phyloP scores from a whole-genome alignment of 108 stramenopile species.

The Fragilaria radians region DNA sequence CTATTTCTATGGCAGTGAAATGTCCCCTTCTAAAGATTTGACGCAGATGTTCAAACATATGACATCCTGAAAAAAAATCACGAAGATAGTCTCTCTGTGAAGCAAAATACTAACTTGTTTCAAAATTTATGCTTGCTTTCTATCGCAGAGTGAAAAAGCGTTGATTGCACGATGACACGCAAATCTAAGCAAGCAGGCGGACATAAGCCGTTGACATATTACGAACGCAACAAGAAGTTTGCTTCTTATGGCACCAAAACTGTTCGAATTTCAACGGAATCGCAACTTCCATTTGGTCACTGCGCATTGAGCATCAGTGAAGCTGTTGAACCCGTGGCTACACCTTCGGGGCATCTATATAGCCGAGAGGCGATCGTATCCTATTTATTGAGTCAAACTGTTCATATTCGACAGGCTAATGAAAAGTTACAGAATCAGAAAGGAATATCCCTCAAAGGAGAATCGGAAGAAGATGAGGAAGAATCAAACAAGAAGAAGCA shows the following conservation, averaged over 20 bases:
- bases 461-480: constrained; percentile 18
- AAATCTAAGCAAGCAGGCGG: constrained; percentile 81
- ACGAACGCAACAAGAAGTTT: constrained; percentile 60
- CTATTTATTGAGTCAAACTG: constrained; percentile 67
- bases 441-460: constrained; percentile 19
- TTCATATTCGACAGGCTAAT: constrained; percentile 40
- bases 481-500: constrained; percentile 39
- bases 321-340: constrained; percentile 25
- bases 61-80: too few relatives aligned
- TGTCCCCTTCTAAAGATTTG: too few relatives aligned
- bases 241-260: constrained; percentile 70
- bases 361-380: constrained; percentile 59
- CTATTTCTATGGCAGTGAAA: too few relatives aligned
- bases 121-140: background rate
- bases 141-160: constrained; percentile 1
- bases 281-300: constrained; percentile 74
- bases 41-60: too few relatives aligned
- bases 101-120: too few relatives aligned
- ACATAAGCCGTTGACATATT: constrained; percentile 67
- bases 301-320: constrained; percentile 65
- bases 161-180: too few relatives aligned
- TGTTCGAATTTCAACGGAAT: constrained; percentile 52
- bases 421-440: too few relatives aligned
- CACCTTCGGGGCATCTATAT: constrained; percentile 66
- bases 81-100: too few relatives aligned